phyloP scores from a whole-genome alignment of 257 asterid species.

The Nicotiana sylvestris region DNA sequence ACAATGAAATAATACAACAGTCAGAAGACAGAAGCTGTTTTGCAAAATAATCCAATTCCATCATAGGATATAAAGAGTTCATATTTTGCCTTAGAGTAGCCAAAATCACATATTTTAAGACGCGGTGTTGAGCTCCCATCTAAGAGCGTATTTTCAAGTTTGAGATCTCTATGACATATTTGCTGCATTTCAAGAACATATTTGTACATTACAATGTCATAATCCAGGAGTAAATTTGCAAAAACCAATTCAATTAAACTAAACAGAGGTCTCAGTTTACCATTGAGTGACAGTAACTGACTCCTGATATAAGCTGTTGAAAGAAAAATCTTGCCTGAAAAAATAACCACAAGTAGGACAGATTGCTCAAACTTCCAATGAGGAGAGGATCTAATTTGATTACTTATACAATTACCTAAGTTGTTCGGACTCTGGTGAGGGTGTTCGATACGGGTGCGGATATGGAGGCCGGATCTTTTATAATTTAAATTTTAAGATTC shows the following conservation, averaged over 20 bases:
- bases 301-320: conserved; percentile 77
- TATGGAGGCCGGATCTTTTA: too few species aligned
- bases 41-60: not conserved
- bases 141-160: conserved; percentile 72
- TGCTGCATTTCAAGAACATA: conserved; percentile 37
- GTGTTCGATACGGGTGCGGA: too few species aligned
- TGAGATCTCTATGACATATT: conserved; percentile 80
- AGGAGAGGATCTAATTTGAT: not conserved
- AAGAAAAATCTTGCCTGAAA: conserved; percentile 73
- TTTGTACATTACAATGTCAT: not conserved
- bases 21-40: not conserved
- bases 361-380: not conserved
- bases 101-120: conserved; percentile 78
- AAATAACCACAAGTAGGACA: not conserved
- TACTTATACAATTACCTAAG: not conserved
- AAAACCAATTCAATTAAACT: not conserved
- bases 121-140: conserved; percentile 64
- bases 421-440: not conserved
- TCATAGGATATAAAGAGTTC: not conserved
- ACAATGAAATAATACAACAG: not conserved
- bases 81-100: conserved; percentile 61
- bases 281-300: conserved; percentile 76
- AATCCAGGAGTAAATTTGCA: too few species aligned
- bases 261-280: conserved; percentile 20
- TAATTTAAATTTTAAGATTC: too few species aligned